These are phyloP conservation scores for Centaurea solstitialis DNA, from an alignment of 129 eudicot species.

Conservation along the genomic window DNA sequence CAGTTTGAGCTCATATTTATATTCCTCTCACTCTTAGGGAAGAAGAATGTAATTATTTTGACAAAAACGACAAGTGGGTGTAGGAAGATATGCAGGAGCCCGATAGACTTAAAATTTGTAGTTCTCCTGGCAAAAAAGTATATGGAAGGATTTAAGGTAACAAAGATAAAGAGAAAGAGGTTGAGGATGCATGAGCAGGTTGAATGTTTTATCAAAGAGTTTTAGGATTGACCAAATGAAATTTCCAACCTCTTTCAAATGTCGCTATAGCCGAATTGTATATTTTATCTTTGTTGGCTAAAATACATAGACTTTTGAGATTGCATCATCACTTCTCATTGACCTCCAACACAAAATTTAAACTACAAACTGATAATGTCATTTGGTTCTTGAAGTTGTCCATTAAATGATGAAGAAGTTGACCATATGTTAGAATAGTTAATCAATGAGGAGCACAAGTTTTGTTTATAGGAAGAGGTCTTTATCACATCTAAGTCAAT, in stretches of 20 bases:
- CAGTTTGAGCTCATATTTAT: not conserved
- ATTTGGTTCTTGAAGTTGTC: not conserved
- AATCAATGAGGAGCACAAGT: not conserved
- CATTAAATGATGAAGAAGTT: not conserved
- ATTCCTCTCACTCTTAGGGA: not conserved
- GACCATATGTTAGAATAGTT: not conserved
- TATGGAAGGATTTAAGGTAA: not conserved
- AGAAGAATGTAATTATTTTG: not conserved
- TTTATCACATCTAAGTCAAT: not conserved
- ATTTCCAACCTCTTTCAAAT: no score
- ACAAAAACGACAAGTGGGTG: not conserved
- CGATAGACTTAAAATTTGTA: not conserved
- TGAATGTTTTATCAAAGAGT: not conserved
- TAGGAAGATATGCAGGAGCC: not conserved
- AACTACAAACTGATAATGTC: no score
- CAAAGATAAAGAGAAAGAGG: not conserved
- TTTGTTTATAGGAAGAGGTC: not conserved
- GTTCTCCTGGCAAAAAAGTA: not conserved
- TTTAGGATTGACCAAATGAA: no score
- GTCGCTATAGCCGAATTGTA: no score
- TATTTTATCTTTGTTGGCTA: no score
- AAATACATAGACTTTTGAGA: no score
- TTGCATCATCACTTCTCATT: no score
- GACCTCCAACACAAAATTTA: no score
- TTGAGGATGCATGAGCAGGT: not conserved